These are phyloP conservation scores for Scheffersomyces spartinae DNA, from an alignment of 805 yeast genomes.

Conservation along the genomic window DNA sequence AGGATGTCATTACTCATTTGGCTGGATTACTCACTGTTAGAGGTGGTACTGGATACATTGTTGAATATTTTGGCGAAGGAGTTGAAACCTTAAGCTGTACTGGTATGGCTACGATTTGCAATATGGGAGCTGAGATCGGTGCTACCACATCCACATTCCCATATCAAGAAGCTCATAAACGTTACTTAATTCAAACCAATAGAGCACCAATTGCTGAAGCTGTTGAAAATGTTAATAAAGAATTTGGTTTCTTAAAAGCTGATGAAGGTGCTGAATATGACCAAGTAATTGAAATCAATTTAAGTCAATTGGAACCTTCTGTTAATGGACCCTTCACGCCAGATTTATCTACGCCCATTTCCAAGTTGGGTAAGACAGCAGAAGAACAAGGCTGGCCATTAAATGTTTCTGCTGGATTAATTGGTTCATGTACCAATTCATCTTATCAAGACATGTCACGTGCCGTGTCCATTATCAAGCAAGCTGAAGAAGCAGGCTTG, in stretches of 20 bases:
- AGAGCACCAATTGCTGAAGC: conserved; percentile 75
- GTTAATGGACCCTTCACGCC: conserved; percentile 98
- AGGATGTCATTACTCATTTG: conserved; percentile 86
- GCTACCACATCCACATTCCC: conserved; percentile 98
- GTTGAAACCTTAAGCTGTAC: conserved; percentile 83
- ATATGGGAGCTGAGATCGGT: conserved; percentile 99
- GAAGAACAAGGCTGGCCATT: conserved; percentile 75
- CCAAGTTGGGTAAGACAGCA: conserved; percentile 66
- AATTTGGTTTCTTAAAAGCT: conserved; percentile 59
- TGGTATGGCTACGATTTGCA: conserved; percentile 99
- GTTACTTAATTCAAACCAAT: conserved; percentile 75
- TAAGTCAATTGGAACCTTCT: conserved; percentile 82
- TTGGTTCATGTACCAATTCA: conserved; percentile 97
- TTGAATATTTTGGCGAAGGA: conserved; percentile 96
- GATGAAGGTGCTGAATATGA: conserved; percentile 89
- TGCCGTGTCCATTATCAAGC: conserved; percentile 80
- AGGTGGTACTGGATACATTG: conserved; percentile 96
- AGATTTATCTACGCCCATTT: conserved; percentile 88
- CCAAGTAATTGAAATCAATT: conserved; percentile 80
- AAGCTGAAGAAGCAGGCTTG: conserved; percentile 78
- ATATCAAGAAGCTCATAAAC: conserved; percentile 67
- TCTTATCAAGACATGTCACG: conserved; percentile 98
- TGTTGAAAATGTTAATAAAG: conserved; percentile 52
- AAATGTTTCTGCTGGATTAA: conserved; percentile 81
- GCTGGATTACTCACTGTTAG: conserved; percentile 92